Conservation (phyloP, 345 rosid genomes). For the Boechera divaricarpa region DNA sequence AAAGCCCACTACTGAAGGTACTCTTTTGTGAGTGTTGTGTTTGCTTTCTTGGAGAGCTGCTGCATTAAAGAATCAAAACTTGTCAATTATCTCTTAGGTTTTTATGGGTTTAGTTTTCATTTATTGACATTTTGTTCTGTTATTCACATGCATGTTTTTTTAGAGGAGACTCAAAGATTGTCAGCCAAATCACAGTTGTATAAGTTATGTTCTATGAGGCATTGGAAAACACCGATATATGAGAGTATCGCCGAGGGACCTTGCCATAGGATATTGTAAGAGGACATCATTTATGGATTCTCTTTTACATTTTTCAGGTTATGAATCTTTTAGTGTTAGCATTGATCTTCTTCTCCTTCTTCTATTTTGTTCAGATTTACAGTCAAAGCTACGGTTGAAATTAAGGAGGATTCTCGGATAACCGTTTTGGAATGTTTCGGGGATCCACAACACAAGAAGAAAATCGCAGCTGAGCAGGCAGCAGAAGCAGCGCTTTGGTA, state of each 20-base stretch:
- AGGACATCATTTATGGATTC: background rate
- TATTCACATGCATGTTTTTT: constrained; percentile 18
- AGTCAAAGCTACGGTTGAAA: constrained; percentile 50
- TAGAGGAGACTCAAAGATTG: constrained; percentile 38
- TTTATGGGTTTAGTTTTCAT: background rate
- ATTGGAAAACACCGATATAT: constrained; percentile 60
- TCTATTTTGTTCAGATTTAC: constrained; percentile 49
- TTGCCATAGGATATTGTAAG: constrained; percentile 55
- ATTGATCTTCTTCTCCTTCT: background rate
- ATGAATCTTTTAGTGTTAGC: background rate
- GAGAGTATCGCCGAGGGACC: constrained; percentile 62
- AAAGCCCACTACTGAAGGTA: constrained; percentile 31
- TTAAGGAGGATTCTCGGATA: constrained; percentile 32
- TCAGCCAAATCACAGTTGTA: constrained; percentile 54
- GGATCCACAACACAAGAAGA: constrained; percentile 52
- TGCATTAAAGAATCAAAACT: background rate
- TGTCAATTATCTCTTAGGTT: background rate
- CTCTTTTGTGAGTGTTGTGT: background rate
- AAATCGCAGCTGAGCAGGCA: constrained; percentile 65
- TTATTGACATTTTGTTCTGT: constrained; percentile 1
- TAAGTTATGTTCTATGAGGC: constrained; percentile 52
- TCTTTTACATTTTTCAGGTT: background rate
- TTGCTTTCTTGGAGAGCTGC: background rate
- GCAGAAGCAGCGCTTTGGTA: constrained; percentile 80
- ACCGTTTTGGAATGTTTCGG: constrained; percentile 57